These are phyloP conservation scores for Starmerella bombicola DNA, from an alignment of 805 yeast genomes.

Conservation along the genomic window DNA sequence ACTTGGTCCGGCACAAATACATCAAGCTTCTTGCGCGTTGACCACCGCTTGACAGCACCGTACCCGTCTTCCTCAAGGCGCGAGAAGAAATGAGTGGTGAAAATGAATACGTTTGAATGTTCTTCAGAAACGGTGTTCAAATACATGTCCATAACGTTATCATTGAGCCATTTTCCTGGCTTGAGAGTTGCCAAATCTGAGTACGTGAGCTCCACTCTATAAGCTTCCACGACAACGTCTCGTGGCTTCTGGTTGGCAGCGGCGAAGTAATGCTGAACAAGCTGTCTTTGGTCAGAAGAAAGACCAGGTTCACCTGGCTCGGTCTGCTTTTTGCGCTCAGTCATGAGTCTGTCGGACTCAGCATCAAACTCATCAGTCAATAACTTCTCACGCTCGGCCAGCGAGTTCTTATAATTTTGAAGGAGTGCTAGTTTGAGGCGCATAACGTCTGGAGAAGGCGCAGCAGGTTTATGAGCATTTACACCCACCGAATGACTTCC, in stretches of 20 bases:
- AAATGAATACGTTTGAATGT: slow-evolving; percentile 43
- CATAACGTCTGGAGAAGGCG: slow-evolving; percentile 3
- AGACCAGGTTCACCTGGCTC: background rate
- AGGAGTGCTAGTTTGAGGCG: slow-evolving; percentile 7
- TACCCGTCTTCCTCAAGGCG: slow-evolving; percentile 63
- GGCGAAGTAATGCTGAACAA: slow-evolving; percentile 51
- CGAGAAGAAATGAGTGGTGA: slow-evolving; percentile 81
- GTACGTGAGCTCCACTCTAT: slow-evolving; percentile 50
- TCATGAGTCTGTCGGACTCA: background rate
- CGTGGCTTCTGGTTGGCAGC: slow-evolving; percentile 51
- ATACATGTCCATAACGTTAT: slow-evolving; percentile 76
- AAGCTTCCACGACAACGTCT: slow-evolving; percentile 64
- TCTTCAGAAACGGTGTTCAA: slow-evolving; percentile 37
- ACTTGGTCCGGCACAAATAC: slow-evolving; percentile 53
- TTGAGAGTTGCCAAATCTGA: slow-evolving; percentile 60
- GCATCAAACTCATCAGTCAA: slow-evolving; percentile 5
- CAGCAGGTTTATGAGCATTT: background rate
- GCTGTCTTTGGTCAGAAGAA: slow-evolving; percentile 2
- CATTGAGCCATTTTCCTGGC: slow-evolving; percentile 77
- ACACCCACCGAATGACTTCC: slow-evolving; percentile 3
- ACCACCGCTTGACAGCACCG: slow-evolving; percentile 71
- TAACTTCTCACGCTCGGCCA: slow-evolving; percentile 9
- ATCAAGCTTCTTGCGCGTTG: slow-evolving; percentile 57
- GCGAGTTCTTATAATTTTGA: slow-evolving; percentile 4
- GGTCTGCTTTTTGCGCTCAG: background rate